Base-by-base conservation (phyloP, 2,329 filamentous ascomycete species). In the Colletotrichum nymphaeae region DNA sequence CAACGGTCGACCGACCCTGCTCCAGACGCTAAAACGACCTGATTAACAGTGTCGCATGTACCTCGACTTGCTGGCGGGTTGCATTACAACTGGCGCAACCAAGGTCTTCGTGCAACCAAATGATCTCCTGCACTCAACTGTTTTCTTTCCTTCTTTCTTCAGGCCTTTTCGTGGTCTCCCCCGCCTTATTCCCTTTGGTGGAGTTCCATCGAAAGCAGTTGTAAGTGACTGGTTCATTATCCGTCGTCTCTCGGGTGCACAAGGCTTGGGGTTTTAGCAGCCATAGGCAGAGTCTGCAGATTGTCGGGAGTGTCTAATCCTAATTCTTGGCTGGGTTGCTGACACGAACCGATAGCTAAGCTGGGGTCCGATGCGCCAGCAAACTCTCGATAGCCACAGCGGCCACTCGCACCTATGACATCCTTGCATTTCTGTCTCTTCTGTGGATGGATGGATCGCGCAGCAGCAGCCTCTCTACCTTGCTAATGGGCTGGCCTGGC, bases 331-430 rank as follows among this genome's bases (percentile, higher is more conserved):
- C 42, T n/a, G 32, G 6, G 12, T 9, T 26, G n/a, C 66, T 73
- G 66, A 70, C 70, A 70, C 24, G 46, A 73, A 70, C 70, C 59
- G 66, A 62, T 66, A 26, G 58, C 59, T 58, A 22, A 37, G 60
- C 52, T 49, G 52, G 63, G 32, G 32, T 32, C 46, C 70, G 67
- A 73, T 73, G 70, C 46, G 46, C 67, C 55, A 59, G 70, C 59
- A 70, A 73, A 70, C 66, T 70, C 35, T 73, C 66, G 66, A 72
- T 69, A 69, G 55, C 65, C 46, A 57, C 46, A 6, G 60, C 22
- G n/a, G 12, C 35, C 4, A n/a, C 58, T 52, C 16, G 59, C 30
- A 26, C 66, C 55, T 55, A 67, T 59, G 66, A 22, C 49, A 69
- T 35, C 55, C 66, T 37, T 69, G 66, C 59, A 9, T n/a, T 12